Conservation (phyloP, 2,329 filamentous ascomycete species). For the Blumeria hordei region DNA sequence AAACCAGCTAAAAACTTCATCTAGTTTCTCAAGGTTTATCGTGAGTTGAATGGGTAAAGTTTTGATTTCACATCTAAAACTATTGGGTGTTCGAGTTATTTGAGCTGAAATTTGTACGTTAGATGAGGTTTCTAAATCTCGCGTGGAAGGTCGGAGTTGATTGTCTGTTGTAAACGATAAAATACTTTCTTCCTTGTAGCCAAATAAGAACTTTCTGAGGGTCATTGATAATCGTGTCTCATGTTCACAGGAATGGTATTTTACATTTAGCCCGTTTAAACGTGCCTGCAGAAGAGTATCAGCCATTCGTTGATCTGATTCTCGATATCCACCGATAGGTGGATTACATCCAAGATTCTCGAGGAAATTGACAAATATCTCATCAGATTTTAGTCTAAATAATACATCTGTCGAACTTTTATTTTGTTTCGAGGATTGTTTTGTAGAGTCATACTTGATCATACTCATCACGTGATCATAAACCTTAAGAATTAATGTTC, state of each 20-base stretch:
- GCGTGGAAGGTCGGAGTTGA: conserved; percentile 33
- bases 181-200: conserved; percentile 37
- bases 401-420: not conserved
- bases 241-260: conserved; percentile 4
- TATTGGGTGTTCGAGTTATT: conserved; percentile 21
- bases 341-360: conserved; percentile 12
- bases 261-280: conserved; percentile 11
- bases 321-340: too few species aligned
- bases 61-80: conserved; percentile 34
- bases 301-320: not conserved
- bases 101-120: conserved; percentile 34
- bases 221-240: conserved; percentile 10
- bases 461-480: conserved; percentile 9
- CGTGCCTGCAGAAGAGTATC: conserved; percentile 13
- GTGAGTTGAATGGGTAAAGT: conserved; percentile 56
- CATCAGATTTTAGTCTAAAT: conserved; percentile 7
- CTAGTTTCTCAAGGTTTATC: conserved; percentile 56
- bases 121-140: conserved; percentile 30
- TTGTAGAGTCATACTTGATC: conserved; percentile 6
- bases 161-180: conserved; percentile 34
- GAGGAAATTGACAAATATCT: conserved; percentile 13
- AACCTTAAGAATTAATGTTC: conserved; percentile 13
- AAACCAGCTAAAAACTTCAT: conserved; percentile 72
- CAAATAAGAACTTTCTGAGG: conserved; percentile 34
- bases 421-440: not conserved